Conservation (phyloP, 139 green algal genomes). For the Tetradesmus lagerheimii region DNA sequence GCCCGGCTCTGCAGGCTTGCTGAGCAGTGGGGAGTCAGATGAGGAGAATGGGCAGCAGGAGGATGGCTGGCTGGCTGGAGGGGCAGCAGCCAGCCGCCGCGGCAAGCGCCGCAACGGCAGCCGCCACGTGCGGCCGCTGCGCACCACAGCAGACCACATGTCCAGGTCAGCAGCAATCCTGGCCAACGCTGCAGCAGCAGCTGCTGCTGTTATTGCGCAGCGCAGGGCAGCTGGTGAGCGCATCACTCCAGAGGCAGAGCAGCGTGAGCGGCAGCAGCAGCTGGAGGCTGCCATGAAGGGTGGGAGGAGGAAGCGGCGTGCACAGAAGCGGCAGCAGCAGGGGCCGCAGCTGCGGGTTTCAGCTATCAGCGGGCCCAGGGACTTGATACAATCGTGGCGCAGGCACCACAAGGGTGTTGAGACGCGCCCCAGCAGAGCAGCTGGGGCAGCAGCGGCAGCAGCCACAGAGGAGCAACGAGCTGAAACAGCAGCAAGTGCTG, state of each 20-base stretch:
- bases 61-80: neutral
- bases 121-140: slow-evolving; percentile 19
- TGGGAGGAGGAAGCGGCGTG: neutral
- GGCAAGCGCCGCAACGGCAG: slow-evolving; percentile 1
- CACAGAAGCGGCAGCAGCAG: neutral
- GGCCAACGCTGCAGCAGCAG: neutral
- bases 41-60: neutral
- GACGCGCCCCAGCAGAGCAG: neutral
- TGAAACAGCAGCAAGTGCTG: slow-evolving; percentile 5
- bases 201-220: slow-evolving; percentile 16
- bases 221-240: slow-evolving; percentile 10
- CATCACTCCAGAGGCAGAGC: neutral
- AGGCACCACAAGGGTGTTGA: slow-evolving; percentile 20
- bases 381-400: slow-evolving; percentile 34
- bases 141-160: slow-evolving; percentile 4
- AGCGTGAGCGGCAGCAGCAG: slow-evolving; percentile 24
- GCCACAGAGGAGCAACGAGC: neutral
- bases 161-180: neutral
- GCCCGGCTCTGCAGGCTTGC: neutral
- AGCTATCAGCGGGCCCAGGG: neutral
- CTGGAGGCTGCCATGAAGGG: slow-evolving; percentile 7
- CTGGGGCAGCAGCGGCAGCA: slow-evolving; percentile 14
- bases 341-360: neutral
- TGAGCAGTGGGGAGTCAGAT: slow-evolving; percentile 34
- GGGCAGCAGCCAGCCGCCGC: neutral